These are phyloP conservation scores for Candida sphagnicola DNA, from an alignment of 805 yeast genomes.

Conservation along the genomic window DNA sequence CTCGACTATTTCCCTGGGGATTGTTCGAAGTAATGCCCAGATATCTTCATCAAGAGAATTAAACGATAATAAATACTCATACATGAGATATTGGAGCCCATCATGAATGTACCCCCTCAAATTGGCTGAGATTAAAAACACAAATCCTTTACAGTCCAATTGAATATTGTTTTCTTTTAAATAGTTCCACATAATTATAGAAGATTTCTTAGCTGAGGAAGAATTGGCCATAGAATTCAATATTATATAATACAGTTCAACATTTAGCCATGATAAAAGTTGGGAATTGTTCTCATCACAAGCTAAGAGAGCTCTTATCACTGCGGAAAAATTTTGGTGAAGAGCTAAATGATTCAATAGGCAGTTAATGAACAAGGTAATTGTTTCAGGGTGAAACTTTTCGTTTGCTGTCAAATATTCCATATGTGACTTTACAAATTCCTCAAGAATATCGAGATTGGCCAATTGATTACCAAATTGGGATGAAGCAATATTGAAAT, in stretches of 20 bases:
- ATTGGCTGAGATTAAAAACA: constrained; percentile 19
- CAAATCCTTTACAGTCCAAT: constrained; percentile 16
- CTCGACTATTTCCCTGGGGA: constrained; percentile 12
- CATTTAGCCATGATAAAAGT: constrained; percentile 21
- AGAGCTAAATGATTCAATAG: constrained; percentile 29
- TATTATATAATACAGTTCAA: constrained; percentile 28
- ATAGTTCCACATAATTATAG: constrained; percentile 19
- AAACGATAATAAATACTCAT: constrained; percentile 16
- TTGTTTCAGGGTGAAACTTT: constrained; percentile 12
- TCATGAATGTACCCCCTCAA: constrained; percentile 20
- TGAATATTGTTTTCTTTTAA: constrained; percentile 9
- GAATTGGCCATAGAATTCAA: constrained; percentile 23
- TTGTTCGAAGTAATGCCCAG: constrained; percentile 8
- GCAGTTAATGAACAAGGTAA: constrained; percentile 31
- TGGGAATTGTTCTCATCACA: constrained; percentile 13
- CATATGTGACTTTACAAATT: constrained; percentile 21
- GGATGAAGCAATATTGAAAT: constrained; percentile 21
- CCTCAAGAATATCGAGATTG: constrained; percentile 19
- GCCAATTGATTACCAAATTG: constrained; percentile 30
- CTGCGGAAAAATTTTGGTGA: constrained; percentile 33
- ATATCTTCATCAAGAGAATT: constrained; percentile 9
- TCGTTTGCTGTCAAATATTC: constrained; percentile 13
- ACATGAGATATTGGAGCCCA: constrained; percentile 20
- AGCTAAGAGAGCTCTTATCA: constrained; percentile 16
- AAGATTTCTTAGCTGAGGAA: constrained; percentile 22